phyloP scores from a whole-genome alignment of 306 rosid genomes.

The Quercus berberidifolia region DNA sequence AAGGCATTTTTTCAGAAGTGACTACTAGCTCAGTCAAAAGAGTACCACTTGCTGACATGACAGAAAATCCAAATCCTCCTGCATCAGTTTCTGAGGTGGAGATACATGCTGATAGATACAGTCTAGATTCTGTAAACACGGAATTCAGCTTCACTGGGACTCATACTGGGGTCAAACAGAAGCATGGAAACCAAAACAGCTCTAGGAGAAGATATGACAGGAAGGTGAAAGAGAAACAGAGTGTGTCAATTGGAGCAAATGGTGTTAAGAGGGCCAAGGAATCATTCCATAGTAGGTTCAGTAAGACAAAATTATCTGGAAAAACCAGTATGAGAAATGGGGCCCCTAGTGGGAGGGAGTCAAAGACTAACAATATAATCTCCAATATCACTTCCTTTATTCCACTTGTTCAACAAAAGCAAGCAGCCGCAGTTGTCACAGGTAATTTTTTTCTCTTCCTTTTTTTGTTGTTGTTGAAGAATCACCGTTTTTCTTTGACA shows the following conservation, averaged over 20 bases:
- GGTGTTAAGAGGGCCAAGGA: conserved; percentile 43
- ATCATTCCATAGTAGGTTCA: conserved; percentile 41
- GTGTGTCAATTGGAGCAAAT: conserved; percentile 42
- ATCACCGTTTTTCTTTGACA: neutral
- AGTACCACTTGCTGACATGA: conserved; percentile 57
- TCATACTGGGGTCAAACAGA: conserved; percentile 43
- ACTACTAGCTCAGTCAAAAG: conserved; percentile 35
- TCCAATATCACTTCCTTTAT: conserved; percentile 77
- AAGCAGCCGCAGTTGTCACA: conserved; percentile 65
- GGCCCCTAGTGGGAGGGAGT: conserved; percentile 35
- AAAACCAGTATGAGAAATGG: conserved; percentile 43
- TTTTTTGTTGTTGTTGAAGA: neutral
- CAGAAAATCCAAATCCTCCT: conserved; percentile 37
- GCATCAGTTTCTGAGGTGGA: conserved; percentile 50
- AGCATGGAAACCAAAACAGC: conserved; percentile 37
- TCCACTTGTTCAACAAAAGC: conserved; percentile 93
- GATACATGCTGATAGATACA: conserved; percentile 33
- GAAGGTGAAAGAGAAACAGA: conserved; percentile 52
- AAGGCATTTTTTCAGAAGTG: conserved; percentile 30
- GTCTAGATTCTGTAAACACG: conserved; percentile 46
- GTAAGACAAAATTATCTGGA: conserved; percentile 59
- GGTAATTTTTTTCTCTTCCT: conserved; percentile 37
- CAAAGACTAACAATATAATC: conserved; percentile 58
- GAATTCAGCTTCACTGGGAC: conserved; percentile 49
- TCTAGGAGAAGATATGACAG: conserved; percentile 34